Base-by-base conservation (phyloP, 768 basidiomycete genomes). In the Leccinum barrowsii region DNA sequence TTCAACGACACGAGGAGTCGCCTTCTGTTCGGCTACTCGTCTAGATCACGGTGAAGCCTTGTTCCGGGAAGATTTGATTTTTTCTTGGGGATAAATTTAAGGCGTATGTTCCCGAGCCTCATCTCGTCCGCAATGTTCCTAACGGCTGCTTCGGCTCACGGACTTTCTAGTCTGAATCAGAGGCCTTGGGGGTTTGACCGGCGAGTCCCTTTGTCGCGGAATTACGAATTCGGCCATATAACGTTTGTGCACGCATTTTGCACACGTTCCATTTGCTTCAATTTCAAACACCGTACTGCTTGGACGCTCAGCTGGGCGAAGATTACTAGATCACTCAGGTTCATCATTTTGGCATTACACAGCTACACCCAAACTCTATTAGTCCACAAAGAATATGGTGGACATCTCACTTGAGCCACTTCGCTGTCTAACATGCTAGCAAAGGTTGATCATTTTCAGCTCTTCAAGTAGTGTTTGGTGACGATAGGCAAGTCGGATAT, bases 401-500 rank as follows among this genome's bases (percentile, higher is more conserved):
- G 12, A 7, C 15, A 13, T 32, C 52, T n/a, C 11, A 7, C 26
- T 34, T 55, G 24, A 3, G 17, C 40, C n/a, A 15, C 52, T 37
- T 24, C 28, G 6, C 32, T 21, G 13, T 52, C 24, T 30, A 63
- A 54, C 51, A 51, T 32, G 10, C 55, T 56, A 58, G 52, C 53
- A 56, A 11, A 73, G 71, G 8, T 75, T 71, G 59, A 92, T 84
- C 82, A 90, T 81, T 26, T 80, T 80, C 50, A 97, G 77, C 71
- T 98, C 97, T 56, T 91, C 92, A 55, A 92, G 65, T 35, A 99
- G 77, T 1, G 96, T 98, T 63, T 87, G 84, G 59, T 94, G 87
- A n/a, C 97, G 81, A 73, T 90, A 98, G n/a, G 85, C 85, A 40
- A 98, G 79, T 28, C 97, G 85, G 57, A 87, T 86, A 66, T 97